These are phyloP conservation scores for Xylariales sp. DNA, from an alignment of 2,329 filamentous ascomycete species.

Conservation along the genomic window DNA sequence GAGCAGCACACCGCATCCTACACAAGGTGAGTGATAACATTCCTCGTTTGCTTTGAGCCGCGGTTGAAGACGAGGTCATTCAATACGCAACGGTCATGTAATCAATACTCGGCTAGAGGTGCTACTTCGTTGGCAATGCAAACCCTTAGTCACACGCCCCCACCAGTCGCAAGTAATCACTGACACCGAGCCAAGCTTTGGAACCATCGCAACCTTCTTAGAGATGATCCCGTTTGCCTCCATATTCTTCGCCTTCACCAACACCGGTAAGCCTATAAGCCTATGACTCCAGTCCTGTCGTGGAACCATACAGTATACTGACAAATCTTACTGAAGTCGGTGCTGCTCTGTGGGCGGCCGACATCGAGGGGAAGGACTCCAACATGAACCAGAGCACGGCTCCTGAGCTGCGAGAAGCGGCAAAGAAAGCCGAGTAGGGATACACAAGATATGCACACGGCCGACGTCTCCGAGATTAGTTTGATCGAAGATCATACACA, in stretches of 20 bases:
- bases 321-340: too few relatives aligned
- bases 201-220: slow-evolving; percentile 67
- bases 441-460: slow-evolving; percentile 14
- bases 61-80: too few relatives aligned
- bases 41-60: too few relatives aligned
- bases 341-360: slow-evolving; percentile 90
- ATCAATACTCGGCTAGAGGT: too few relatives aligned
- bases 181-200: too few relatives aligned
- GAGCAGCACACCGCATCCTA: slow-evolving; percentile 69
- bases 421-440: slow-evolving; percentile 42
- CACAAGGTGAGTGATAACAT: slow-evolving; percentile 71
- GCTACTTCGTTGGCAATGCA: too few relatives aligned
- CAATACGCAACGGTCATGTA: too few relatives aligned
- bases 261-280: slow-evolving; percentile 52
- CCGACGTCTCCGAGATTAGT: slow-evolving; percentile 22
- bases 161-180: too few relatives aligned
- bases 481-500: slow-evolving; percentile 17
- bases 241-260: slow-evolving; percentile 85
- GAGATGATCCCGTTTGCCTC: slow-evolving; percentile 82
- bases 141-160: too few relatives aligned
- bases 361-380: slow-evolving; percentile 60
- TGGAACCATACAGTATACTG: too few relatives aligned
- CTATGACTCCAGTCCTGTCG: too few relatives aligned
- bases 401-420: slow-evolving; percentile 44
- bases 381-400: slow-evolving; percentile 46